Conservation (phyloP, 352 stramenopile species). For the Globisporangium megalacanthum region DNA sequence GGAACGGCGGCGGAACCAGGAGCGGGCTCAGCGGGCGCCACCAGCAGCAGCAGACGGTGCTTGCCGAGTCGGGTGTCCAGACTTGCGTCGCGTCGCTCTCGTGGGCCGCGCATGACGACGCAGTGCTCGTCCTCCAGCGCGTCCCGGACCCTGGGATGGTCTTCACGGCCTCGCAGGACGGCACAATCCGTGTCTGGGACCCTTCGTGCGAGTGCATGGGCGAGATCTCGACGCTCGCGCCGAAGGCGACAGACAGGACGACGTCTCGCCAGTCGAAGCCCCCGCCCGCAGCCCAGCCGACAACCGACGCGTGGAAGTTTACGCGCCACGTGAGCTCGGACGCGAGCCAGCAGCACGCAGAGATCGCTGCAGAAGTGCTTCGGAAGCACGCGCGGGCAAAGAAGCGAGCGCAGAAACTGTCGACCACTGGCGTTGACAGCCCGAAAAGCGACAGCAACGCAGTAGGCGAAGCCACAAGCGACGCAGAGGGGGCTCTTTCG, state of each 20-base stretch:
- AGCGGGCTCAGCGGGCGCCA: neutral
- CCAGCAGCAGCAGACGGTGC: neutral
- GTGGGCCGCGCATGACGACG: conserved; percentile 38
- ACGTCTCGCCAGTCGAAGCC: no score
- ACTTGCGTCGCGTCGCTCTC: conserved; percentile 22
- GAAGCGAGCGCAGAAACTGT: neutral
- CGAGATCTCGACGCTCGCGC: conserved; percentile 32
- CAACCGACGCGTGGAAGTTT: conserved; percentile 60
- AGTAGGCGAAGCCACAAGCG: no score
- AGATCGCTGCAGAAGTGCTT: conserved; percentile 35
- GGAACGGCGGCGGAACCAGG: conserved; percentile 3
- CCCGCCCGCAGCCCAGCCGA: no score
- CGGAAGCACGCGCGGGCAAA: conserved; percentile 29
- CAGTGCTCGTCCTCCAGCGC: conserved; percentile 27
- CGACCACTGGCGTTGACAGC: no score
- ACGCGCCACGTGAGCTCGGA: conserved; percentile 27
- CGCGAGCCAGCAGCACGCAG: conserved; percentile 25
- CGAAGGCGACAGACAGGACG: no score
- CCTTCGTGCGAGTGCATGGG: conserved; percentile 29
- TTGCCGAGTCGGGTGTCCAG: conserved; percentile 7
- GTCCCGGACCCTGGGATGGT: conserved; percentile 36
- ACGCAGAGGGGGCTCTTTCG: no score
- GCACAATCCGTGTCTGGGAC: conserved; percentile 50
- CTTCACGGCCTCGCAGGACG: conserved; percentile 41
- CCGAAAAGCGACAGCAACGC: no score